A percentile compares a stretch with the other conserved stretches of the same genome.
phyloP scores from a whole-genome alignment of 2,329 filamentous ascomycete species.

The Ciborinia camelliae region DNA sequence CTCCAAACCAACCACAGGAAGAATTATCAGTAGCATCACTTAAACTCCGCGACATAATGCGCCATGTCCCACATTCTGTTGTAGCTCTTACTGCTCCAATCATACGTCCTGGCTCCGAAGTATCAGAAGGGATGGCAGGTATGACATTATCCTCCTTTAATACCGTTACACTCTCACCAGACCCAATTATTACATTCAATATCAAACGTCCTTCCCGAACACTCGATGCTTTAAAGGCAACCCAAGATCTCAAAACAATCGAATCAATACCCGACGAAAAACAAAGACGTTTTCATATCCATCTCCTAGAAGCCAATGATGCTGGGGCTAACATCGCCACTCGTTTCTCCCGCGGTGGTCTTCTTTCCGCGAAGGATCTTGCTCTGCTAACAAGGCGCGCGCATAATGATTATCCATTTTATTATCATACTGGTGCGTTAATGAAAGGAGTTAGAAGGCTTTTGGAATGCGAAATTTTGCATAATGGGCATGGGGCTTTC shows the following conservation, averaged over 20 bases:
- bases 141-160: constrained; percentile 39
- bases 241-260: constrained; percentile 21
- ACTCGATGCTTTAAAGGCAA: constrained; percentile 27
- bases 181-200: constrained; percentile 38
- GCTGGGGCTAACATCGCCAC: constrained; percentile 29
- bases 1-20: neutral
- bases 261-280: neutral
- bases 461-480: constrained; percentile 28
- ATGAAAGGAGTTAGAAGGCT: constrained; percentile 16
- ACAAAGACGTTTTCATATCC: constrained; percentile 2
- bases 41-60: constrained; percentile 34
- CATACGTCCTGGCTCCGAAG: neutral
- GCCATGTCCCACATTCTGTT: constrained; percentile 32
- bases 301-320: constrained; percentile 17
- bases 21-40: constrained; percentile 17
- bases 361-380: neutral
- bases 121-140: constrained; percentile 22
- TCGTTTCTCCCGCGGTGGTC: constrained; percentile 30
- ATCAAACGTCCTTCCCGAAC: constrained; percentile 35
- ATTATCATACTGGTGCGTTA: neutral
- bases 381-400: neutral
- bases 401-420: too few relatives aligned
- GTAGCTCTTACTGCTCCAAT: constrained; percentile 32
- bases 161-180: constrained; percentile 33
- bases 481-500: constrained; percentile 13